A percentile compares a stretch with the other conserved stretches of the same genome.
Conservation (phyloP, 192 early-diverging fungal genomes). For the Rhizophagus sp. region DNA sequence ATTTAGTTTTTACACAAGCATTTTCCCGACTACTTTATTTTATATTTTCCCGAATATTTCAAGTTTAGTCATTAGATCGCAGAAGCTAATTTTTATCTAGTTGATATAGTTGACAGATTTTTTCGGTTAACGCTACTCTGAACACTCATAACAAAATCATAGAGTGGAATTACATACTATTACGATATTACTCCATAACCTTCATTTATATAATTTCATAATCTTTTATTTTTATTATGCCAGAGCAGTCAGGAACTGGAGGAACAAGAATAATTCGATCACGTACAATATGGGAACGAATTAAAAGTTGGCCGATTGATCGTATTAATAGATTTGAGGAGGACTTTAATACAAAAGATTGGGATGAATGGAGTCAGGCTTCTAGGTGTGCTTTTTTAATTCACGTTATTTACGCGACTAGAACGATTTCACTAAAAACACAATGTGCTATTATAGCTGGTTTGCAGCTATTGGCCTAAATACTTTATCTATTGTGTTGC, state of each 20-base stretch:
- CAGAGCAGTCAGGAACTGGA: neutral
- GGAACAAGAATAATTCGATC: neutral
- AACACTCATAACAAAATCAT: neutral
- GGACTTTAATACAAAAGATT: neutral
- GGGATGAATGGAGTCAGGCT: neutral
- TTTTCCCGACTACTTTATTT: neutral
- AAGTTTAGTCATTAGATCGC: neutral
- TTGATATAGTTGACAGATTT: neutral
- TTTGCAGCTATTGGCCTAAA: conserved; percentile 36
- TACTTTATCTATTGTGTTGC: conserved; percentile 29
- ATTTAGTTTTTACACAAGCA: neutral
- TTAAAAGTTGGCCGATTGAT: neutral
- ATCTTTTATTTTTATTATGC: neutral
- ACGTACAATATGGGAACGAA: neutral
- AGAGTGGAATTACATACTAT: neutral
- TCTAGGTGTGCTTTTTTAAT: neutral
- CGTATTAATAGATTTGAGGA: neutral
- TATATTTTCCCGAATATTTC: neutral
- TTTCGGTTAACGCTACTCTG: neutral
- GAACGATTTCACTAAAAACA: neutral
- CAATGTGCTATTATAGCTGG: conserved; percentile 25
- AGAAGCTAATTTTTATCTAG: neutral
- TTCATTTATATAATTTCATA: neutral
- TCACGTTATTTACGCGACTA: neutral
- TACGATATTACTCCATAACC: neutral